Conservation (phyloP, 371 early-diverging fungal genomes). For the Mucor irregularis region DNA sequence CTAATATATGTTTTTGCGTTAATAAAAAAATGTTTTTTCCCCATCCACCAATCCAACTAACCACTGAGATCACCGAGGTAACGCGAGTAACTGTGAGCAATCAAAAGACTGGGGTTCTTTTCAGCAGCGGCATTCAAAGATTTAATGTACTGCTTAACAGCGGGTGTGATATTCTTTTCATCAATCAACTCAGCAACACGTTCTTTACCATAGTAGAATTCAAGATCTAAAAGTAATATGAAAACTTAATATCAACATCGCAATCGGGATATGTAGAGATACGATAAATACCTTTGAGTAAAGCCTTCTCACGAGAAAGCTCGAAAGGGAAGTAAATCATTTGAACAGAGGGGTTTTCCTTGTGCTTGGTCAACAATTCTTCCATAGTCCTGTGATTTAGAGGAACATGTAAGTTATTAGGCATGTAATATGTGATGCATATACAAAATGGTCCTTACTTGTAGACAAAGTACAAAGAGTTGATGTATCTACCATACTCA, state of each 20-base stretch:
- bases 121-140: conserved; percentile 45
- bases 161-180: conserved; percentile 46
- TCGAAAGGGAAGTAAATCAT: conserved; percentile 57
- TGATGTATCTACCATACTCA: conserved; percentile 47
- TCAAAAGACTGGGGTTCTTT: conserved; percentile 51
- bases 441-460: conserved; percentile 27
- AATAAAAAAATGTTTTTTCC: not conserved
- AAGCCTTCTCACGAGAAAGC: conserved; percentile 42
- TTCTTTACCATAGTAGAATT: conserved; percentile 56
- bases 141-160: conserved; percentile 46
- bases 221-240: conserved; percentile 36
- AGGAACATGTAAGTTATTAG: not conserved
- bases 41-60: not conserved
- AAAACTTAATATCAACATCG: not conserved
- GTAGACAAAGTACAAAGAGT: conserved; percentile 46
- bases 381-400: conserved; percentile 39
- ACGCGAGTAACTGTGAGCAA: conserved; percentile 61
- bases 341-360: conserved; percentile 45
- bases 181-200: conserved; percentile 40
- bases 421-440: not conserved
- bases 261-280: not conserved
- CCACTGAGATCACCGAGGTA: conserved; percentile 66
- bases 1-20: conserved; percentile 8
- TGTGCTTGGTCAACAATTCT: conserved; percentile 44
- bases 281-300: conserved; percentile 35